Base-by-base conservation (phyloP, 768 basidiomycete species). In the Xanthoconium stramineum region DNA sequence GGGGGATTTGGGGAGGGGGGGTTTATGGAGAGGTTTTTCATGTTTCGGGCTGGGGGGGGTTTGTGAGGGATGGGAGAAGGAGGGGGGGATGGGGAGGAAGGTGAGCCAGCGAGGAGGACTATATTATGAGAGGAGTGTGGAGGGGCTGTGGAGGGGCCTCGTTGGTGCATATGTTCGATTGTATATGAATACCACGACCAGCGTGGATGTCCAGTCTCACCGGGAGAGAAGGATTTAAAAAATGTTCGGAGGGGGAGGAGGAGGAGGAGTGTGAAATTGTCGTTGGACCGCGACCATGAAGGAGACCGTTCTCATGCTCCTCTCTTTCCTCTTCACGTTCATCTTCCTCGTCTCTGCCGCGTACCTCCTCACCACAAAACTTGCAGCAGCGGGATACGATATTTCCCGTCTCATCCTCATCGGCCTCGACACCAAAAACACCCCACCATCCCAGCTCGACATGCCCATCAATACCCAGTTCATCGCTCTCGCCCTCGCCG, bases 1-100 rank as follows among this genome's bases (percentile, higher is more conserved):
- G n/a, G n/a, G n/a, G n/a, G n/a, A n/a, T n/a, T n/a, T n/a, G n/a
- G n/a, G n/a, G n/a, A n/a, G 12, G 85, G 80, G 30, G 89, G 80
- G 53, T 80, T 80, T 49, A 91, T 80, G 30, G 87, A 90, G 9
- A 91, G 74, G 60, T 84, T 83, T 78, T 90, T 91, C 81, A 86
- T 83, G 69, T 90, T 91, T 70, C 84, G 79, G 33, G 12, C n/a
- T 47, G 46, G 13, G 2, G 32, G 47, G 24, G 19, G 29, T 13
- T 39, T 37, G 48, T 6, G 48, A 1, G 36, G 48, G 15, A 12
- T 30, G 30, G 28, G 35, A 7, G 37, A 36, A 49, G 24, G 48
- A 49, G 8, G 24, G 24, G 24, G 24, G 4, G 24, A 24, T 24
- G 24, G 24, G 12, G 40, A 43, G 11, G 32, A 10, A 38, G 50